Percentiles rank a stretch among this genome's conserved stretches.
Conservation (phyloP, 2,329 filamentous ascomycete genomes). For the Aspergillus pseudonomiae region DNA sequence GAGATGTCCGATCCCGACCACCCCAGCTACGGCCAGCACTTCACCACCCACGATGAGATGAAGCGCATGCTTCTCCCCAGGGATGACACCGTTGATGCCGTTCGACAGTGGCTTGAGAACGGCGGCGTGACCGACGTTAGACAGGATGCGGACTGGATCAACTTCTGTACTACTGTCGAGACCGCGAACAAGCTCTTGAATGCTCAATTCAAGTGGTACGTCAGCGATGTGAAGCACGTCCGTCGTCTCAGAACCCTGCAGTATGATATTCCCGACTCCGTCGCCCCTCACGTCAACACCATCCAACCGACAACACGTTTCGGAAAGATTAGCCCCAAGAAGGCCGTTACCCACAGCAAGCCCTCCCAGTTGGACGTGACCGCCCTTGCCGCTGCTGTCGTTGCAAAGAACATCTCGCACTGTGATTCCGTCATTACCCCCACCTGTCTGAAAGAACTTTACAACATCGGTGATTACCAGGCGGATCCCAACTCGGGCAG, state of each 20-base stretch:
- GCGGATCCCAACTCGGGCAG: constrained; percentile 39
- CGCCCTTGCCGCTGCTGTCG: constrained; percentile 22
- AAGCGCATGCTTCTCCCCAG: constrained; percentile 53
- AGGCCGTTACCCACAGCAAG: constrained; percentile 28
- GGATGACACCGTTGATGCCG: constrained; percentile 40
- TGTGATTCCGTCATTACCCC: constrained; percentile 52
- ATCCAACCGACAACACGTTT: constrained; percentile 49
- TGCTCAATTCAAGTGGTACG: constrained; percentile 46
- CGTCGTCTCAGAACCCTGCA: constrained; percentile 42
- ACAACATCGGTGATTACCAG: constrained; percentile 48
- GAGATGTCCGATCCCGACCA: constrained; percentile 55
- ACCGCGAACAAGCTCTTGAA: constrained; percentile 42
- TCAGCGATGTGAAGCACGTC: constrained; percentile 27
- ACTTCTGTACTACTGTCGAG: constrained; percentile 39
- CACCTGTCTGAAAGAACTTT: constrained; percentile 51
- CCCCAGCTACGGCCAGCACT: constrained; percentile 53
- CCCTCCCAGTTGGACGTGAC: constrained; percentile 22
- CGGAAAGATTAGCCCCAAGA: constrained; percentile 37
- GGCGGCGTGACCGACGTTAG: constrained; percentile 42
- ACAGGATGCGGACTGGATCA: constrained; percentile 43
- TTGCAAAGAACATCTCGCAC: constrained; percentile 29
- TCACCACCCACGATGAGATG: constrained; percentile 52
- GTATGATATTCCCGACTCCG: constrained; percentile 43
- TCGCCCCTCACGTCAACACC: constrained; percentile 42
- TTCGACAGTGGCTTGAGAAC: constrained; percentile 51